Conservation (phyloP, 2,329 filamentous ascomycete species). For the Claviceps pusilla region DNA sequence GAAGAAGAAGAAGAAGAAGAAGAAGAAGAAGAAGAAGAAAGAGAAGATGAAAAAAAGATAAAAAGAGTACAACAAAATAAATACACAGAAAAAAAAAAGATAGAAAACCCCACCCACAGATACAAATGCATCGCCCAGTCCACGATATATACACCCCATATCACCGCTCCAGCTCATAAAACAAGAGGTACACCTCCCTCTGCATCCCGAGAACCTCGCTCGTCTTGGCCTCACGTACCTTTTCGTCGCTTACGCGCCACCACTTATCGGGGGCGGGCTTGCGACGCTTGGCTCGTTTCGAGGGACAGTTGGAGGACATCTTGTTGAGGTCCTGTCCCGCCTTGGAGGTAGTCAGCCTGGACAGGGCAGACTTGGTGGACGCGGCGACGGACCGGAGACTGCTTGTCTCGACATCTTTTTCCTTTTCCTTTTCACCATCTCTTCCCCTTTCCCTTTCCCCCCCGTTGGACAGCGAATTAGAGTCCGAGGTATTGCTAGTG, state of each 20-base stretch:
- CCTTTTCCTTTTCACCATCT: conserved; percentile 8
- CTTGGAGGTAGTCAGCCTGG: conserved; percentile 28
- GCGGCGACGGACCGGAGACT: conserved; percentile 42
- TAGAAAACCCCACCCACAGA: too few relatives aligned
- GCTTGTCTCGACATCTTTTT: conserved; percentile 32
- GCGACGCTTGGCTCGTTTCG: conserved; percentile 36
- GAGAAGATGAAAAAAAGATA: too few relatives aligned
- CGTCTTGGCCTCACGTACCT: conserved; percentile 87
- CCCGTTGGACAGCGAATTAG: not conserved
- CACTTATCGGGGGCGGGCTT: conserved; percentile 52
- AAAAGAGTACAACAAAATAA: too few relatives aligned
- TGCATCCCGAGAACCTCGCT: conserved; percentile 85
- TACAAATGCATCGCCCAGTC: too few relatives aligned
- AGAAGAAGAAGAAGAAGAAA: too few relatives aligned
- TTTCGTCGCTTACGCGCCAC: conserved; percentile 98
- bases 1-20: too few relatives aligned
- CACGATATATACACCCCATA: too few relatives aligned
- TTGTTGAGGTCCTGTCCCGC: conserved; percentile 12
- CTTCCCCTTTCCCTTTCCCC: too few relatives aligned
- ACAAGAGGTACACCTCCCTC: conserved; percentile 86
- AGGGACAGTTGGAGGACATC: conserved; percentile 8
- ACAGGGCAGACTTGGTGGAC: conserved; percentile 40
- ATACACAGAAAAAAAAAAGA: too few relatives aligned
- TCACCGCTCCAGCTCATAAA: conserved; percentile 70
- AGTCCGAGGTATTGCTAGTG: conserved; percentile 8